Evolutionary conservation across 2,329 filamentous ascomycete species (phyloP).

Genomic region (Davidsoniella neocaledoniae): DNA sequence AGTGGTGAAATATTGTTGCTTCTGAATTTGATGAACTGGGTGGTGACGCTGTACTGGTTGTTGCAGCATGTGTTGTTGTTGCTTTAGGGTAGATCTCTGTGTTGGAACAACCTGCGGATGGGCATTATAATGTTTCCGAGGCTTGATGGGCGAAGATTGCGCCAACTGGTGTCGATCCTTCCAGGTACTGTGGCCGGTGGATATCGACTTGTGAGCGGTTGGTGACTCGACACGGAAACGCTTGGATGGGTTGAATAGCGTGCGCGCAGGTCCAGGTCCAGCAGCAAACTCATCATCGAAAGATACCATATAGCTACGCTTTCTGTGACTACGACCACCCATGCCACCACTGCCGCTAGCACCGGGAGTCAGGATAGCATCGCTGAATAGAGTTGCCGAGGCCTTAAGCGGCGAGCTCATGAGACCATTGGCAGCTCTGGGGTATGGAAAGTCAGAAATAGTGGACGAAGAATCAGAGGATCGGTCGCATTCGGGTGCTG

Average conservation of each 20-base stretch:
- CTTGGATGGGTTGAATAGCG: conserved; percentile 41
- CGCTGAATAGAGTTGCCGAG: conserved; percentile 54
- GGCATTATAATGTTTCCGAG: conserved; percentile 17
- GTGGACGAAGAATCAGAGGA: conserved; percentile 78
- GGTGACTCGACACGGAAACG: conserved; percentile 50
- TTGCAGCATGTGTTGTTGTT: conserved; percentile 5
- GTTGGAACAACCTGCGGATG: background rate
- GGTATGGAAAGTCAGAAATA: conserved; percentile 60
- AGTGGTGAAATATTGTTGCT: conserved; percentile 61
- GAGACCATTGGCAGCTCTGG: conserved; percentile 36
- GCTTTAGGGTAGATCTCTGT: background rate
- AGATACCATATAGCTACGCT: conserved; percentile 43
- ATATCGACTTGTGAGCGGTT: conserved; percentile 39
- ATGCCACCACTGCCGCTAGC: conserved; percentile 40
- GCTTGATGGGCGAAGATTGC: conserved; percentile 75
- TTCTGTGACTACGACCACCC: conserved; percentile 28
- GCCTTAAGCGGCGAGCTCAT: conserved; percentile 76
- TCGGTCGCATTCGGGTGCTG: conserved; percentile 45
- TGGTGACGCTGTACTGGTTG: background rate
- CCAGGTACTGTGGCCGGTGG: conserved; percentile 45
- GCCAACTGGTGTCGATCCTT: conserved; percentile 60
- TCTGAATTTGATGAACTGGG: conserved; percentile 21
- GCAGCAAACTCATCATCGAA: conserved; percentile 31
- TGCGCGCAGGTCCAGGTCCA: conserved; percentile 9
- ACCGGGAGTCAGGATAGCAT: conserved; percentile 52